Conservation (phyloP, 2,329 filamentous ascomycete genomes). For the Chaetoscypha palmicola region DNA sequence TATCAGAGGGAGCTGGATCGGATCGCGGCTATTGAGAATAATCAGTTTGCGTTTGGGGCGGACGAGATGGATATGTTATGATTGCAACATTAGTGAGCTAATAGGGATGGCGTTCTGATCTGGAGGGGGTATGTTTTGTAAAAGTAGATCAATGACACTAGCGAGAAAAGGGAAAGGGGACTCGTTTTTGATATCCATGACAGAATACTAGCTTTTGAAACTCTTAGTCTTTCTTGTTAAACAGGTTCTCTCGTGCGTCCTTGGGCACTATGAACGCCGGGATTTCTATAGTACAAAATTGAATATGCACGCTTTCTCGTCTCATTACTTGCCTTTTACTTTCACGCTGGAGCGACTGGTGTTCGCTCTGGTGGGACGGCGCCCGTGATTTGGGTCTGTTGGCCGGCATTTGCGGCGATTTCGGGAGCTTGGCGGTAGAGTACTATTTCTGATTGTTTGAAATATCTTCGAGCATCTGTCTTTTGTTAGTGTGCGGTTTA, state of each 20-base stretch:
- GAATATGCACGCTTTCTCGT: slow-evolving; percentile 5
- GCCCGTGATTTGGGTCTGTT: slow-evolving; percentile 31
- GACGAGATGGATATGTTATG: slow-evolving; percentile 36
- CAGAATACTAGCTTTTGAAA: slow-evolving; percentile 6
- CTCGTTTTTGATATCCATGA: slow-evolving; percentile 7
- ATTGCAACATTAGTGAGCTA: slow-evolving; percentile 4
- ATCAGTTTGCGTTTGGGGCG: slow-evolving; percentile 71
- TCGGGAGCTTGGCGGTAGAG: slow-evolving; percentile 78
- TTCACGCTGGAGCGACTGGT: slow-evolving; percentile 16
- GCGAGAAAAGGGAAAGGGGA: slow-evolving; percentile 3
- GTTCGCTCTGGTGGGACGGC: slow-evolving; percentile 29
- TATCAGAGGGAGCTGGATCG: slow-evolving; percentile 88
- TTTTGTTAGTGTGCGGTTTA: slow-evolving; percentile 9
- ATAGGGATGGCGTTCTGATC: not conserved
- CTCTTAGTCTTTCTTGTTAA: no score
- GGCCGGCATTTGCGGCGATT: slow-evolving; percentile 33
- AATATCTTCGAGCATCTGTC: slow-evolving; percentile 87
- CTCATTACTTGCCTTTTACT: not conserved
- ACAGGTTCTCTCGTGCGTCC: no score
- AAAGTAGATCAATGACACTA: slow-evolving; percentile 9
- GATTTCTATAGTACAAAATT: slow-evolving; percentile 24
- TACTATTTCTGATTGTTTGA: slow-evolving; percentile 98
- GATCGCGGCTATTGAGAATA: slow-evolving; percentile 79
- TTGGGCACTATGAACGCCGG: not conserved
- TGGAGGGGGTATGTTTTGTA: slow-evolving; percentile 4